phyloP scores from a whole-genome alignment of 352 stramenopile genomes.

The Phytophthora uliginosa region DNA sequence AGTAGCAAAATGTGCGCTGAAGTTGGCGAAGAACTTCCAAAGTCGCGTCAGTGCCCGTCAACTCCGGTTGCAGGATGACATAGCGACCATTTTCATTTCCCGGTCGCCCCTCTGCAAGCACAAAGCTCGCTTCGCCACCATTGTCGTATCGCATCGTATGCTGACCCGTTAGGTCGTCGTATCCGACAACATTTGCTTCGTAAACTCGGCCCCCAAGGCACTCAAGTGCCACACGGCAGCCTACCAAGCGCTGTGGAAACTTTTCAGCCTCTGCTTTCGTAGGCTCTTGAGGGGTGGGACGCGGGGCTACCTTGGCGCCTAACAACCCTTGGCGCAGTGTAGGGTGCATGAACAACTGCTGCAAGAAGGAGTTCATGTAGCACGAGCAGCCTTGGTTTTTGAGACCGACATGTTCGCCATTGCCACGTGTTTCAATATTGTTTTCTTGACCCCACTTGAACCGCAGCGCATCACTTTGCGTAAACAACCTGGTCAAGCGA shows the following conservation, averaged over 20 bases:
- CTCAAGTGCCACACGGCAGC: conserved; percentile 92
- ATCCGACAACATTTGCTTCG: conserved; percentile 93
- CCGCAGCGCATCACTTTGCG: conserved; percentile 62
- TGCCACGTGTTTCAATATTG: conserved; percentile 84
- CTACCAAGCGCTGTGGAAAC: conserved; percentile 70
- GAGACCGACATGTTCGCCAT: conserved; percentile 92
- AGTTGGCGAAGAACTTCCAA: conserved; percentile 92
- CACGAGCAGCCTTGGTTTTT: conserved; percentile 99
- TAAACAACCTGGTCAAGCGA: conserved; percentile 73
- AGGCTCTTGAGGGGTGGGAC: conserved; percentile 66
- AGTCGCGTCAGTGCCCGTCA: conserved; percentile 83
- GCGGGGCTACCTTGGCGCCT: conserved; percentile 70
- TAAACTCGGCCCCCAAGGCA: conserved; percentile 95
- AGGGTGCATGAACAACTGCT: conserved; percentile 97
- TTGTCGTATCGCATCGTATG: conserved; percentile 92
- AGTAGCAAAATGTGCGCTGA: conserved; percentile 92
- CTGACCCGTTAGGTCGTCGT: conserved; percentile 78
- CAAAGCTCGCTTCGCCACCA: conserved; percentile 87
- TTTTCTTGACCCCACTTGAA: conserved; percentile 88
- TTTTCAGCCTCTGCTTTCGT: conserved; percentile 94
- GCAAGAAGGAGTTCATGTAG: conserved; percentile 99
- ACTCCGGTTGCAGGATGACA: conserved; percentile 82
- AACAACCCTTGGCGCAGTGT: conserved; percentile 85
- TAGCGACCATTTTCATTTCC: conserved; percentile 98
- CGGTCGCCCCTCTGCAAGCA: conserved; percentile 93